A percentile compares a stretch with the other conserved stretches of the same genome.
Conservation (phyloP, 345 rosid species). For the Gossypium ekmanianum region DNA sequence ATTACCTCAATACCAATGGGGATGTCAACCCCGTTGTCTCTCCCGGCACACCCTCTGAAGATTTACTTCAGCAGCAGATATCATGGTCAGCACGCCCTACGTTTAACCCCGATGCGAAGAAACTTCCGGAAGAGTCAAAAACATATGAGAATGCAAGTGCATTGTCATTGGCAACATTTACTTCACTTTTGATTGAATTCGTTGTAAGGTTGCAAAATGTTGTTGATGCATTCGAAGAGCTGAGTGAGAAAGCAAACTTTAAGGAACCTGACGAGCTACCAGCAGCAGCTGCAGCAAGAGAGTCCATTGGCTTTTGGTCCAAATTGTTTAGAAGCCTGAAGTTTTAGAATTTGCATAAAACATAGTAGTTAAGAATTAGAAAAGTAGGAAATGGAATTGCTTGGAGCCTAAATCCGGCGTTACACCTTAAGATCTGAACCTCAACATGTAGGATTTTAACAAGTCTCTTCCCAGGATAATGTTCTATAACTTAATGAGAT, state of each 20-base stretch:
- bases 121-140: conserved; percentile 48
- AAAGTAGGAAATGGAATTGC: neutral
- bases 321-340: conserved; percentile 35
- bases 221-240: conserved; percentile 61
- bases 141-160: conserved; percentile 88
- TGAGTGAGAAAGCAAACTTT: conserved; percentile 61
- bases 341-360: conserved; percentile 18
- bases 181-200: conserved; percentile 79
- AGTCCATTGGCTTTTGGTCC: conserved; percentile 35
- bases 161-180: conserved; percentile 77
- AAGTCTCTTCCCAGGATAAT: neutral
- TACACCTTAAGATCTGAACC: neutral
- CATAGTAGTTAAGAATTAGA: neutral
- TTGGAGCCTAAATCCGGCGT: neutral
- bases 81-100: conserved; percentile 52
- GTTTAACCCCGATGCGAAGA: conserved; percentile 23
- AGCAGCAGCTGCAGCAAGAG: conserved; percentile 1
- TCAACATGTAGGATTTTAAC: neutral
- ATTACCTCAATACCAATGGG: neutral
- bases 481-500: neutral
- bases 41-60: conserved; percentile 20
- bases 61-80: conserved; percentile 41
- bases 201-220: conserved; percentile 79
- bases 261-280: conserved; percentile 49
- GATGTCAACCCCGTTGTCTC: conserved; percentile 21